Conservation (phyloP, 768 basidiomycete genomes). For the Amanita polypyramis region DNA sequence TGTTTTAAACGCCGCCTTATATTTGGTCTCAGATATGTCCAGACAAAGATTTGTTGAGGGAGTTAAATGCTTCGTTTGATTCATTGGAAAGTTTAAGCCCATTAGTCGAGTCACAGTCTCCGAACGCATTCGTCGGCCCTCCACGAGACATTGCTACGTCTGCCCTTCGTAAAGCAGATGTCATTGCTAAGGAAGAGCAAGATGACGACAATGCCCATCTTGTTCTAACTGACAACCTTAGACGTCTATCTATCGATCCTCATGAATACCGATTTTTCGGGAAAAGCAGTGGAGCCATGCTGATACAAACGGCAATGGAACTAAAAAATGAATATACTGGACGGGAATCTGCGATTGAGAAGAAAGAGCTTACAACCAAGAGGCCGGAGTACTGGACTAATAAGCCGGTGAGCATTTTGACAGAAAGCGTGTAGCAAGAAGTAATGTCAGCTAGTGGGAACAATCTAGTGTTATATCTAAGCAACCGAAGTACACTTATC, state of each 20-base stretch:
- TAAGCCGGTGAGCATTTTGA: slow-evolving; percentile 20
- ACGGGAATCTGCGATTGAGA: slow-evolving; percentile 13
- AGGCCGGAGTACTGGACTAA: slow-evolving; percentile 29
- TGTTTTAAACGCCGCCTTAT: not conserved
- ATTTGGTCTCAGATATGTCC: slow-evolving; percentile 47
- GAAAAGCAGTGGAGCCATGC: slow-evolving; percentile 44
- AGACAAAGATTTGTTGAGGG: slow-evolving; percentile 48
- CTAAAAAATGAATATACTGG: slow-evolving; percentile 48
- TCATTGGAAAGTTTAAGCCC: slow-evolving; percentile 15
- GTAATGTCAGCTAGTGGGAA: slow-evolving; percentile 26
- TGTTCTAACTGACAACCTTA: slow-evolving; percentile 26
- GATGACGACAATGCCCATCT: slow-evolving; percentile 27
- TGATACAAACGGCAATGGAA: slow-evolving; percentile 44
- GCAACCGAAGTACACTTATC: slow-evolving; percentile 30
- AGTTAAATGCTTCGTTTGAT: slow-evolving; percentile 32
- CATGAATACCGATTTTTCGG: slow-evolving; percentile 39
- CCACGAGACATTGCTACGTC: slow-evolving; percentile 21
- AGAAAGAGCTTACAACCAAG: slow-evolving; percentile 11
- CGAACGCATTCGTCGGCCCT: not conserved
- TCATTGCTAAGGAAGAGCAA: slow-evolving; percentile 14
- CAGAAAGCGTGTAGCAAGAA: not conserved
- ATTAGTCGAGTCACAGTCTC: slow-evolving; percentile 8
- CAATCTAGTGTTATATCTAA: slow-evolving; percentile 8
- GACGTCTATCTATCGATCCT: slow-evolving; percentile 22
- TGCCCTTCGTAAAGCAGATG: slow-evolving; percentile 22